Base-by-base conservation (phyloP, 768 basidiomycete genomes). In the Hysterangium stoloniferum region DNA sequence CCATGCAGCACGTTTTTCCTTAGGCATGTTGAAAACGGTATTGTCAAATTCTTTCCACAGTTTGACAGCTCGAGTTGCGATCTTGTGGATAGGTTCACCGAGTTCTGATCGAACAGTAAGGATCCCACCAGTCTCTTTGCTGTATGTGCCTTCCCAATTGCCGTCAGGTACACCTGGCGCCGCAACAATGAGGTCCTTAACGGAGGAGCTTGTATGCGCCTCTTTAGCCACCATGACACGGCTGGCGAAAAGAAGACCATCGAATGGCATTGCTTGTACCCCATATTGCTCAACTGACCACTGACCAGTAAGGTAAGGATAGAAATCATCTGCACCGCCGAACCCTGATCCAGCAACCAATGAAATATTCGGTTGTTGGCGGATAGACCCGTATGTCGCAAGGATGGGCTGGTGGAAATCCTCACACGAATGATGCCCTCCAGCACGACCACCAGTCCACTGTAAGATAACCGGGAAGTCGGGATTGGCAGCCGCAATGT, bases 171-270 rank as follows among this genome's bases (percentile, higher is more conserved):
- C 93, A 67, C 96, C 96, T n/a, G 85, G 62, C 1, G 95, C 93
- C 38, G 85, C 87, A 52, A 97, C 85, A 55, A 99, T 98, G 55
- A 99, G 76, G 66, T 98, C 89, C 75, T 98, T 99, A 66, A 99
- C 94, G 6, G 84, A 84, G 2, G 89, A 75, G 58, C 84, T 87
- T 0, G 96, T 98, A 66, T 98, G 95, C 3, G 95, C 92, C 67
- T 99, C 96, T 69, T 92, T 93, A 44, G 96, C 95, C 28, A 97
- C 92, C 95, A 99, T 98, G 64, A 98, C 92, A 48, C 96, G 86
- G 61, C 86, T 88, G 5, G 88, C 96, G 59, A 94, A 96, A 38
- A 99, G 75, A 74, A 95, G 93, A 43, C 95, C 96, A 57, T 98
- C 95, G 71, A 93, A 96, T 1, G 96, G 96, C 96, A 98, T 99